These are phyloP conservation scores for Myriosclerotinia scirpicola DNA, from an alignment of 2,329 filamentous ascomycete species.

Conservation along the genomic window DNA sequence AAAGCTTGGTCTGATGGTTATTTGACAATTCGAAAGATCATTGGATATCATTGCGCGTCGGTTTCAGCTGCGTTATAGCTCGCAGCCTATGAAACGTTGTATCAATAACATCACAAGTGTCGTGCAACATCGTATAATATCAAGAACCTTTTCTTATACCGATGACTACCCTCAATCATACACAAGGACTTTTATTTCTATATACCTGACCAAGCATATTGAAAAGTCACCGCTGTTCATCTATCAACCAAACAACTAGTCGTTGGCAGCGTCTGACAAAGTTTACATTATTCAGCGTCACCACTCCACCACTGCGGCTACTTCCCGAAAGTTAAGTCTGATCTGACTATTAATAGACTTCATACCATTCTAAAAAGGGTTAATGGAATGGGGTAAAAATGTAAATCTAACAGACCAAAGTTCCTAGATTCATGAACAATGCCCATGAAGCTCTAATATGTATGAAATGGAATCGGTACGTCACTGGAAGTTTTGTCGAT, in stretches of 20 bases:
- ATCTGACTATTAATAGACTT: conserved; percentile 17
- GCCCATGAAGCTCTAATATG: conserved; percentile 5
- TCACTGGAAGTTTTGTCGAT: background rate
- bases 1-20: background rate
- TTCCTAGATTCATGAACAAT: background rate
- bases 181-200: background rate
- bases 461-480: background rate
- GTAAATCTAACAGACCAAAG: background rate
- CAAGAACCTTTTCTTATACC: background rate
- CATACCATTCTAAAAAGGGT: background rate
- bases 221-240: background rate
- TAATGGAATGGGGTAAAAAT: conserved; percentile 12
- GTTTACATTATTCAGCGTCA: conserved; percentile 8
- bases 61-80: conserved; percentile 16
- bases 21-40: conserved; percentile 3
- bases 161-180: background rate
- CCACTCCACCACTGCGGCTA: conserved; percentile 13
- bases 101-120: conserved; percentile 12
- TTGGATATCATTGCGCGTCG: conserved; percentile 3
- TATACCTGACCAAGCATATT: background rate
- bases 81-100: conserved; percentile 5
- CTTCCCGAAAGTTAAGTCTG: background rate
- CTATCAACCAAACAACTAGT: conserved; percentile 14
- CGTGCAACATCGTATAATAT: conserved; percentile 1
- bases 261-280: conserved; percentile 17